Evolutionary conservation across 495 filamentous ascomycete genomes (phyloP).

Genomic region (Penicillium mononematosum): DNA sequence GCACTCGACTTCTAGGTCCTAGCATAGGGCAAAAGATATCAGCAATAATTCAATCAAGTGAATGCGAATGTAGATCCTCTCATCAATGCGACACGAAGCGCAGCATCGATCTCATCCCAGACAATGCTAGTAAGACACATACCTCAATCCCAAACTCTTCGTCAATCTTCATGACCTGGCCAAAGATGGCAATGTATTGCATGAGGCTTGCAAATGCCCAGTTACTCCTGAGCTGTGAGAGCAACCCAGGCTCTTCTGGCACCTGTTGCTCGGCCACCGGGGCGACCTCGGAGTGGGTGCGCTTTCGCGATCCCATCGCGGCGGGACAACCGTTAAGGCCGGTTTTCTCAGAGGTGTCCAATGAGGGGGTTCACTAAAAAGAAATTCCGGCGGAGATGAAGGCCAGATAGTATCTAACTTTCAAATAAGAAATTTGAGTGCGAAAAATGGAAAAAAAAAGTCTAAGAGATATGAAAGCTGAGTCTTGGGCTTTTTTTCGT

Average conservation of each 20-base stretch:
- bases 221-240: slow-evolving; percentile 74
- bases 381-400: neutral
- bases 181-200: slow-evolving; percentile 91
- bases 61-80: neutral
- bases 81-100: slow-evolving; percentile 15
- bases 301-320: slow-evolving; percentile 63
- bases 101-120: neutral
- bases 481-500: slow-evolving; percentile 16
- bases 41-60: slow-evolving; percentile 10
- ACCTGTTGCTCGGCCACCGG: slow-evolving; percentile 40
- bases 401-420: slow-evolving; percentile 1
- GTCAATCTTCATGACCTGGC: slow-evolving; percentile 82
- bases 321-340: slow-evolving; percentile 36
- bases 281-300: slow-evolving; percentile 67
- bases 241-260: slow-evolving; percentile 51
- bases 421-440: slow-evolving; percentile 2
- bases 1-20: slow-evolving; percentile 91
- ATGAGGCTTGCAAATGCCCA: slow-evolving; percentile 96
- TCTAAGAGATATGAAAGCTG: neutral
- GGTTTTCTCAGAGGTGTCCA: slow-evolving; percentile 13
- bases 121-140: slow-evolving; percentile 33
- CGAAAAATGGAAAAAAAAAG: neutral
- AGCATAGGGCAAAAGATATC: slow-evolving; percentile 13
- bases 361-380: slow-evolving; percentile 19
- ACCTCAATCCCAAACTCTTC: slow-evolving; percentile 85